These are phyloP conservation scores for Microdochium trichocladiopsis DNA, from an alignment of 2,329 filamentous ascomycete genomes.

Conservation along the genomic window DNA sequence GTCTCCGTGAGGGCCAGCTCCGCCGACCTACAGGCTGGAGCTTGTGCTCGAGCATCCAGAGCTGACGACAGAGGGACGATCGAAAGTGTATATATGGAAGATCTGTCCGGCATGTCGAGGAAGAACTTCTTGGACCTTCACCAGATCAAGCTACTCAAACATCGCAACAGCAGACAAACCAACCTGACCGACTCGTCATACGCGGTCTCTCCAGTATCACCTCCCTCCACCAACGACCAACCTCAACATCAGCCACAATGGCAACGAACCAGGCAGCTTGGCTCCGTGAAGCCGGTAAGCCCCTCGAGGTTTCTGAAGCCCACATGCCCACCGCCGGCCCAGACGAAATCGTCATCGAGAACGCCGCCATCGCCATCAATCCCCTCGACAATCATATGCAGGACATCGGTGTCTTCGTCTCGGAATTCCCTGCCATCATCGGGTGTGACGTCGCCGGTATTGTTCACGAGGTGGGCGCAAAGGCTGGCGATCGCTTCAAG, in stretches of 20 bases:
- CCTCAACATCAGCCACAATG: constrained; percentile 5
- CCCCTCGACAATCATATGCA: constrained; percentile 19
- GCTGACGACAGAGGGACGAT: no score
- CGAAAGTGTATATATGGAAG: no score
- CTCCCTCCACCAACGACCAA: no score
- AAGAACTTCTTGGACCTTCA: no score
- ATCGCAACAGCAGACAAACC: no score
- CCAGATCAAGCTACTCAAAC: no score
- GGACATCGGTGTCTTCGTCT: constrained; percentile 22
- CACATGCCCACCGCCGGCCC: constrained; percentile 11
- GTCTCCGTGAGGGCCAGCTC: no score
- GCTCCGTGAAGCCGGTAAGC: constrained; percentile 9
- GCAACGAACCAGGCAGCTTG: constrained; percentile 16
- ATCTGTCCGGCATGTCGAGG: no score
- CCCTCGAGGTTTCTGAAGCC: constrained; percentile 14
- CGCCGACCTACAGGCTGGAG: no score
- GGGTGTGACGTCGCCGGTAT: constrained; percentile 23
- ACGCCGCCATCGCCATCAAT: constrained; percentile 19
- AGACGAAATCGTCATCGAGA: constrained; percentile 12
- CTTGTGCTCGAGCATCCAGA: no score
- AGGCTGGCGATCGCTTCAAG: constrained; percentile 11
- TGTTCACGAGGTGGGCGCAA: constrained; percentile 17
- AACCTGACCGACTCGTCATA: no score
- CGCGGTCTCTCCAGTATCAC: no score
- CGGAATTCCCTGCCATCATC: constrained; percentile 19